phyloP scores from a whole-genome alignment of 2,329 filamentous ascomycete species.

The Cladophialophora yegresii region DNA sequence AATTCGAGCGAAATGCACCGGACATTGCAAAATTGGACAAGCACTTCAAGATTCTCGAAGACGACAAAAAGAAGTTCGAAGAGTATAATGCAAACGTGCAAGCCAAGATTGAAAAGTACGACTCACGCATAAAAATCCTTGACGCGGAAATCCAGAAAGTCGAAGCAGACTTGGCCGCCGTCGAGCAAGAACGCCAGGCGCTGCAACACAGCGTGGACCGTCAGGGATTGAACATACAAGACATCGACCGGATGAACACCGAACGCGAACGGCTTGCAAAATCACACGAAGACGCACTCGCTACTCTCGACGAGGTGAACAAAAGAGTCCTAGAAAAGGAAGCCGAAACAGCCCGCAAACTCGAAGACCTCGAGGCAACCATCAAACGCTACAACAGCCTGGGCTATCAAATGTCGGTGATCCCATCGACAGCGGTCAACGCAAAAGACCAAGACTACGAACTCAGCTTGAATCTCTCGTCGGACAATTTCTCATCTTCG shows the following conservation, averaged over 20 bases:
- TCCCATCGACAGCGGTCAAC: slow-evolving; percentile 79
- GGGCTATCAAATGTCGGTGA: slow-evolving; percentile 89
- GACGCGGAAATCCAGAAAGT: slow-evolving; percentile 83
- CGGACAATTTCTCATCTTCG: slow-evolving; percentile 48
- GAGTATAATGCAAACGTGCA: slow-evolving; percentile 86
- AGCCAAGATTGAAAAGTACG: slow-evolving; percentile 85
- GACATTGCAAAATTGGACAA: slow-evolving; percentile 82
- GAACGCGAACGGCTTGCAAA: slow-evolving; percentile 93
- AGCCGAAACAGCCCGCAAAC: slow-evolving; percentile 76
- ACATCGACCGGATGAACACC: slow-evolving; percentile 98
- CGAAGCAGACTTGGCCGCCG: slow-evolving; percentile 70
- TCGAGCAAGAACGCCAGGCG: slow-evolving; percentile 75
- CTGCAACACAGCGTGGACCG: slow-evolving; percentile 86
- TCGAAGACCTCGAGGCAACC: slow-evolving; percentile 88
- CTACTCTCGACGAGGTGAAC: slow-evolving; percentile 81
- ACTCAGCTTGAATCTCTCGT: slow-evolving; percentile 69
- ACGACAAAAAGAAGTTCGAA: slow-evolving; percentile 93
- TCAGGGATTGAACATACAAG: slow-evolving; percentile 92
- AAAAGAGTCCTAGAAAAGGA: slow-evolving; percentile 82
- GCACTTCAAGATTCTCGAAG: slow-evolving; percentile 88
- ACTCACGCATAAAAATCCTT: slow-evolving; percentile 75
- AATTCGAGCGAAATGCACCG: slow-evolving; percentile 81
- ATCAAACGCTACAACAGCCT: slow-evolving; percentile 92
- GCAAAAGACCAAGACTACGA: slow-evolving; percentile 85
- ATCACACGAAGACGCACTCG: slow-evolving; percentile 73